Evolutionary conservation across 1,284 basidiomycete genomes (phyloP).

Genomic region (Sporisorium exsertum): DNA sequence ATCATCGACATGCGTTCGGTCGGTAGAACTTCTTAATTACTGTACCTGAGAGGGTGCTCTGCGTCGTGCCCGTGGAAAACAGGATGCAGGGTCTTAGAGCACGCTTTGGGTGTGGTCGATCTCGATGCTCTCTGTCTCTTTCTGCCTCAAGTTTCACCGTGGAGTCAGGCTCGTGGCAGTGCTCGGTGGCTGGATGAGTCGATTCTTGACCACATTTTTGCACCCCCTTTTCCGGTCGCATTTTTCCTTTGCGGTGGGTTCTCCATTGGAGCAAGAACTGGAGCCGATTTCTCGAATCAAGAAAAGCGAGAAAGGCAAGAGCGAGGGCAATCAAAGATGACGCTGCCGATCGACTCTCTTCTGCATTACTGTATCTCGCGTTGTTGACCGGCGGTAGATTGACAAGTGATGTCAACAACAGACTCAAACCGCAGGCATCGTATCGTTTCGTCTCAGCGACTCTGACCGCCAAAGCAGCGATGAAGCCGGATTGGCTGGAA

Average conservation of each 20-base stretch:
- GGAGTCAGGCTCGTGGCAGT: background rate
- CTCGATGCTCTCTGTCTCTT: background rate
- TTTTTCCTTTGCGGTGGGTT: background rate
- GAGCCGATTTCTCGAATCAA: background rate
- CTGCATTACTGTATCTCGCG: background rate
- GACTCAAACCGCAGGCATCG: background rate
- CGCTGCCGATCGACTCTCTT: background rate
- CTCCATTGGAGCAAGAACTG: background rate
- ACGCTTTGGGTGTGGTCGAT: background rate
- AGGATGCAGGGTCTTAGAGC: background rate
- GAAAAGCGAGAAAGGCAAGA: no score
- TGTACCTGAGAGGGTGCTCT: background rate
- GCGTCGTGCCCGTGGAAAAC: no score
- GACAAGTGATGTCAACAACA: background rate
- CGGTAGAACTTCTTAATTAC: background rate
- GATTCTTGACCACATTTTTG: no score
- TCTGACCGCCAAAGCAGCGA: conserved; percentile 1
- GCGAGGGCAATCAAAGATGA: background rate
- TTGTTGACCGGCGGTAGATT: background rate
- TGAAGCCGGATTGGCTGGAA: background rate
- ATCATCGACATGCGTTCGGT: background rate
- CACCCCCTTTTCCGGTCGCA: background rate
- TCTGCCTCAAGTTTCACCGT: background rate
- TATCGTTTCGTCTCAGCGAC: background rate
- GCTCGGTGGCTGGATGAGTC: background rate